A percentile compares a stretch with the other conserved stretches of the same genome.
These are phyloP conservation scores for Coniella vitis DNA, from an alignment of 2,329 filamentous ascomycete species.

Conservation along the genomic window DNA sequence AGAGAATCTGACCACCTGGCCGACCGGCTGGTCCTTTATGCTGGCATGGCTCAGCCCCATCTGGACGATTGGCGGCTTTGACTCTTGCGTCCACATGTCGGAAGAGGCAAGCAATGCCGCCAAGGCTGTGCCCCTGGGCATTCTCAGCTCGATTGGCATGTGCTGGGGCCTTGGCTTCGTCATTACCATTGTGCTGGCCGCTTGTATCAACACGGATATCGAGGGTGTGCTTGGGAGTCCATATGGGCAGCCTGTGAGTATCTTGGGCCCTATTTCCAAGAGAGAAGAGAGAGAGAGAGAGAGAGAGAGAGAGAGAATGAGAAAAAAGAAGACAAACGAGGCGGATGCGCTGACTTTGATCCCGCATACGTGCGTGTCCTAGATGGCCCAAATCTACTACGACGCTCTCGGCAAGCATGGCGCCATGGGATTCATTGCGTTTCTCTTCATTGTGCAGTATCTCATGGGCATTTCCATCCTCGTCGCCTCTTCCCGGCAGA, in stretches of 20 bases:
- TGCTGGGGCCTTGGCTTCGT: conserved; percentile 49
- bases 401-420: conserved; percentile 54
- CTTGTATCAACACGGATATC: conserved; percentile 48
- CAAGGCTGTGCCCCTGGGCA: conserved; percentile 52
- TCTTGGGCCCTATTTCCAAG: not conserved
- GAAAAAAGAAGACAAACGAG: no score
- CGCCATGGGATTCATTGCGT: conserved; percentile 50
- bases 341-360: not conserved
- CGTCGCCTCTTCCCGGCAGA: conserved; percentile 52
- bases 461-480: conserved; percentile 53
- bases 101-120: conserved; percentile 56
- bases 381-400: conserved; percentile 47
- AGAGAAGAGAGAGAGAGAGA: no score
- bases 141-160: conserved; percentile 49
- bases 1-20: conserved; percentile 53
- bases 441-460: conserved; percentile 55
- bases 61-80: conserved; percentile 54
- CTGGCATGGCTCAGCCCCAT: conserved; percentile 54
- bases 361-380: not conserved
- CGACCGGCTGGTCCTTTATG: conserved; percentile 52
- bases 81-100: conserved; percentile 46
- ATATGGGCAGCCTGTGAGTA: conserved; percentile 53
- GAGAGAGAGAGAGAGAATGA: no score
- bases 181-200: conserved; percentile 49
- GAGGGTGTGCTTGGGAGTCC: conserved; percentile 37